phyloP scores from a whole-genome alignment of 306 rosid species.

The Trifolium repens region DNA sequence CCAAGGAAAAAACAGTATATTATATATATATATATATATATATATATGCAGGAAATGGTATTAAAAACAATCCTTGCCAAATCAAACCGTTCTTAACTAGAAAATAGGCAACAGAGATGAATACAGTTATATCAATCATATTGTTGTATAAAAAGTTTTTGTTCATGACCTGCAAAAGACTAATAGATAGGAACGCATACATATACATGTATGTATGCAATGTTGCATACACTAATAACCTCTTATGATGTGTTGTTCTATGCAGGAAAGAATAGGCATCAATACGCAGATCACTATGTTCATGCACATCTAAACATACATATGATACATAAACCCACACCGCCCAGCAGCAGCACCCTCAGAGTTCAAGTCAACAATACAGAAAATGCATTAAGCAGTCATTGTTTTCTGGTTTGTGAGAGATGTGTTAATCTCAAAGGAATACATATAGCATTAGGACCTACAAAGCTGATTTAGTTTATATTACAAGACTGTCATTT shows the following conservation, averaged over 20 bases:
- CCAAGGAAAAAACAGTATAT: too few species aligned
- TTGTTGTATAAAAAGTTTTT: neutral
- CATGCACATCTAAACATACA: too few species aligned
- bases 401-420: slow-evolving; percentile 9
- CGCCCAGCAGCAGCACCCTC: neutral
- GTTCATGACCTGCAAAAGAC: slow-evolving; percentile 24
- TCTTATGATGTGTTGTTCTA: neutral
- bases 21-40: too few species aligned
- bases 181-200: slow-evolving; percentile 16
- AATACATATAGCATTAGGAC: neutral
- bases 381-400: slow-evolving; percentile 17
- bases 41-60: too few species aligned
- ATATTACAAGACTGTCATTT: neutral
- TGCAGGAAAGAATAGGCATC: slow-evolving; percentile 3
- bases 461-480: neutral
- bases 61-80: too few species aligned
- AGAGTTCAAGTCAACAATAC: slow-evolving; percentile 23
- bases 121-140: too few species aligned
- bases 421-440: slow-evolving; percentile 8
- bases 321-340: slow-evolving; percentile 21
- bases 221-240: neutral
- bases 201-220: neutral
- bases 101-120: neutral
- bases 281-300: slow-evolving; percentile 14
- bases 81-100: too few species aligned